Evolutionary conservation across 495 filamentous ascomycete genomes (phyloP).

Genomic region (Apodospora peruviana): DNA sequence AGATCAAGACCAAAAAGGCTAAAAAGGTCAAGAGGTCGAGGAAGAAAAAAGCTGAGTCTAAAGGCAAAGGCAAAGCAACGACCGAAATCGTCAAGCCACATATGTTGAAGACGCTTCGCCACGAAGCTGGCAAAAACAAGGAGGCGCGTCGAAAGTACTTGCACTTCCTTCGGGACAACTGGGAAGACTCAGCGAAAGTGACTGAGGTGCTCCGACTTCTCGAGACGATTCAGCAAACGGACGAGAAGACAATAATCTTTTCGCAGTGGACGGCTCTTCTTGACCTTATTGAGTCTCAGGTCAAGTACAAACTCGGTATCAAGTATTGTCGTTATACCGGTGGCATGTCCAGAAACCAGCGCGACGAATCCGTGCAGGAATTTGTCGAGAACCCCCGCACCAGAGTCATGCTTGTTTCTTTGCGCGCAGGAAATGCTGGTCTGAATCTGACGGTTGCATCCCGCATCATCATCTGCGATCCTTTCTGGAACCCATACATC

Average conservation of each 20-base stretch:
- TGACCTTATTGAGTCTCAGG: slow-evolving; percentile 87
- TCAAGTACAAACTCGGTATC: slow-evolving; percentile 53
- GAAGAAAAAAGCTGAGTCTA: slow-evolving; percentile 12
- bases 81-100: slow-evolving; percentile 18
- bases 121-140: slow-evolving; percentile 54
- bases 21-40: slow-evolving; percentile 17
- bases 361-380: slow-evolving; percentile 64
- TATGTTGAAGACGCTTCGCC: slow-evolving; percentile 29
- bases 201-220: slow-evolving; percentile 70
- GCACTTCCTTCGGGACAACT: slow-evolving; percentile 66
- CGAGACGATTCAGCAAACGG: slow-evolving; percentile 23
- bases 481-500: slow-evolving; percentile 95
- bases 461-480: slow-evolving; percentile 87
- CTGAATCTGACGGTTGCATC: slow-evolving; percentile 84
- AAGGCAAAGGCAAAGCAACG: slow-evolving; percentile 21
- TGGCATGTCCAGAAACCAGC: slow-evolving; percentile 63
- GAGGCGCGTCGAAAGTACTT: slow-evolving; percentile 55
- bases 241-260: slow-evolving; percentile 88
- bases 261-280: slow-evolving; percentile 88
- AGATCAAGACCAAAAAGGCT: slow-evolving; percentile 11
- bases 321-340: slow-evolving; percentile 79
- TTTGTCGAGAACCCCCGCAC: slow-evolving; percentile 63
- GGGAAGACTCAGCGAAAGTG: slow-evolving; percentile 72
- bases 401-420: slow-evolving; percentile 78
- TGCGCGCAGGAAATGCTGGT: slow-evolving; percentile 88